Conservation (phyloP, 176 grass and related monocot species). For the Aegilops umbellulata region DNA sequence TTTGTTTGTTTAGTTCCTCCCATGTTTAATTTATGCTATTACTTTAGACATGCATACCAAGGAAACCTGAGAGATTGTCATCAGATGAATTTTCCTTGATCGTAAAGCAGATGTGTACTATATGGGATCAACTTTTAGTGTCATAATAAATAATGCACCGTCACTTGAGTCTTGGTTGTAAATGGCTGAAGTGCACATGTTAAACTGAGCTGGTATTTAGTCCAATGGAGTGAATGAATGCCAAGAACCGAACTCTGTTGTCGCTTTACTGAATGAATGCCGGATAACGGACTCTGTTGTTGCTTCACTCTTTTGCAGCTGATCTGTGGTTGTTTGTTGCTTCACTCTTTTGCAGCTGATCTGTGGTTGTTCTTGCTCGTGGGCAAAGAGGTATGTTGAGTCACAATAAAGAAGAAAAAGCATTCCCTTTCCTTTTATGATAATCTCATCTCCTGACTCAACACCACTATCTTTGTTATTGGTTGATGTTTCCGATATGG, state of each 20-base stretch:
- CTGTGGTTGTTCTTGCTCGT: neutral
- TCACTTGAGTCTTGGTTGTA: neutral
- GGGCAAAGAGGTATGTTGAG: neutral
- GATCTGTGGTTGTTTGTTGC: no score
- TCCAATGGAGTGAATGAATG: slow-evolving; percentile 16
- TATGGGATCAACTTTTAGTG: neutral
- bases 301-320: neutral
- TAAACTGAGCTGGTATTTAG: neutral
- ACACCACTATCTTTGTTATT: neutral
- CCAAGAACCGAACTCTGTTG: neutral
- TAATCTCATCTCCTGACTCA: neutral
- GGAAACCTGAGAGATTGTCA: slow-evolving; percentile 16
- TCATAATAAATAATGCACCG: slow-evolving; percentile 28
- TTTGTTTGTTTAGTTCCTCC: slow-evolving; percentile 31
- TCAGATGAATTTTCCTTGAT: slow-evolving; percentile 37
- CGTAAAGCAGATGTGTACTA: slow-evolving; percentile 35
- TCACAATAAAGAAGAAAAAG: neutral
- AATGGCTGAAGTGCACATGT: slow-evolving; percentile 14
- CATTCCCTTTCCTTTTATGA: neutral
- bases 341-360: neutral
- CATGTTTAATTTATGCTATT: slow-evolving; percentile 29
- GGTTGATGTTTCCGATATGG: neutral
- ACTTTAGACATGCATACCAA: slow-evolving; percentile 35
- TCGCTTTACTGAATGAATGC: neutral
- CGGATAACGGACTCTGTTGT: neutral